Base-by-base conservation (phyloP, 805 yeast genomes). In the Candida pini region DNA sequence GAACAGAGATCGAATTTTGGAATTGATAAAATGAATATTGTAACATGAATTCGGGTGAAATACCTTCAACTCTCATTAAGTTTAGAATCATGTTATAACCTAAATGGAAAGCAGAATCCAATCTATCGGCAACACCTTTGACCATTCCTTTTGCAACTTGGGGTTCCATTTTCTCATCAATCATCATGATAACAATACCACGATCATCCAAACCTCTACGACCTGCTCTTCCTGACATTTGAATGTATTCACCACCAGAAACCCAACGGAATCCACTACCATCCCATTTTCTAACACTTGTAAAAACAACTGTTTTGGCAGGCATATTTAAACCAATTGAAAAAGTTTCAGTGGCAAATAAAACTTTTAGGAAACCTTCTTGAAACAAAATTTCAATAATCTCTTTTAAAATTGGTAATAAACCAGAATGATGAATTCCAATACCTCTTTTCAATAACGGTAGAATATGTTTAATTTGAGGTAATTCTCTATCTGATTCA, bases 91-190 rank as follows among this genome's bases (percentile, higher is more conserved):
- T 92, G 58, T 92, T 92, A 62, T 92, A 92, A 17, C 97, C 97
- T 42, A 92, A 66, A 57, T 92, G 98, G 73, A 92, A 92, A 0
- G 98, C 97, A 15, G 97, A 90, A 54, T 92, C 97, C 39, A 92
- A 71, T 48, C 98, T 71, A 63, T 92, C 99, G 21, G 98, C 97
- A 54, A 88, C 96, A 55, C 99, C 99, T 60, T 90, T 90, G 16
- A 92, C 98, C 99, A 92, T 92, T 2, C 97, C 97, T 57, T 92
- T 92, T 15, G 98, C 98, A 28, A 92, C 96, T 51, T 89, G 94
- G 4, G 99, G 98, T 59, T 92, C 98, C 99, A 92, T 92, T 54
- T 92, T 92, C 58, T 92, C 97, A 58, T 92, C 97, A 58, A 92
- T 88, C 99, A 92, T 92, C 92, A 92, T 85, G 47, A 92, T 92